Base-by-base conservation (phyloP, 2,329 filamentous ascomycete genomes). In the Phyllosticta capitalensis region DNA sequence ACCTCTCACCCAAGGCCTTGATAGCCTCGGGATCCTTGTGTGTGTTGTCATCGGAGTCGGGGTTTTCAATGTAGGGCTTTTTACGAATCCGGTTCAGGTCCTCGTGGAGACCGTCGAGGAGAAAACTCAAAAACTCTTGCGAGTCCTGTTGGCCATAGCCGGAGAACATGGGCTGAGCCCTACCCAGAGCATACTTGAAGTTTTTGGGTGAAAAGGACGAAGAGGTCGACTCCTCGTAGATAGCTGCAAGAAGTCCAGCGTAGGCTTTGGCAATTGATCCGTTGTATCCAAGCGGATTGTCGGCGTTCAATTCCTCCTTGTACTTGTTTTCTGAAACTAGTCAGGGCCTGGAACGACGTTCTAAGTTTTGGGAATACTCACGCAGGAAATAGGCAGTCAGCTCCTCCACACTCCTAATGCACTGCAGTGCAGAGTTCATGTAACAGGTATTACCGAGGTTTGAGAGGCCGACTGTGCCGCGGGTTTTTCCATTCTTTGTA, bases 381-480 rank as follows among this genome's bases (percentile, higher is more conserved):
- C 73, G 80, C 55, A 96, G 74, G 73, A 99, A 97, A 73, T 96
- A 99, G 67, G 91, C 86, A 5, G 90, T 92, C 64, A 99, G 77
- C 73, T 99, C 94, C 69, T 96, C 90, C 0, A 96, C 91, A 66
- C 90, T 95, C 55, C 92, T 86, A 56, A 99, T 84, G 71, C 94
- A 99, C 71, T 99, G 94, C 58, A 97, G 79, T 9, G 94, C 94
- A 21, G 92, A 96, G 73, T 97, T 97, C 92, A 97, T 96, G 76
- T 99, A 99, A 75, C 94, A 99, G 0, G 94, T 97, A 68, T 99
- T 99, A 54, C 94, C 94, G 14, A 99, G 77, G 68, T 99, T 99
- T 64, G 83, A 85, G 56, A 99, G 77, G 33, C 94, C 94, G 50
- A 92, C 88, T 49, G 86, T 87, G 30, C 94, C 94, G 33, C 85